Evolutionary conservation across 495 filamentous ascomycete genomes (phyloP).

Genomic region (Hypomontagnella monticulosa): DNA sequence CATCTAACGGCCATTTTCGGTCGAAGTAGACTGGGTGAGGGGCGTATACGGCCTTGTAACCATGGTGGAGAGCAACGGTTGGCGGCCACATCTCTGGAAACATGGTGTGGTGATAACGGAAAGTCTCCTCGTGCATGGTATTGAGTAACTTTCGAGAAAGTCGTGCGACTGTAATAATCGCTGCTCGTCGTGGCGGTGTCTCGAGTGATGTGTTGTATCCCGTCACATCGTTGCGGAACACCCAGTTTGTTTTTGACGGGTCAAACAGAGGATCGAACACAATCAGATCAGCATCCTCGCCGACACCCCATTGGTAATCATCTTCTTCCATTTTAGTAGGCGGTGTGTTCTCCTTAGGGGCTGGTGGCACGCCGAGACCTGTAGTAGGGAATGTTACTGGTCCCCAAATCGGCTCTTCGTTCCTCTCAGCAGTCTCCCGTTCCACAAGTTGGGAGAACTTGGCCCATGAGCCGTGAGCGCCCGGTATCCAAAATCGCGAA

Average conservation of each 20-base stretch:
- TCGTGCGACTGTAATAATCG: conserved; percentile 78
- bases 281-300: conserved; percentile 66
- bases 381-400: conserved; percentile 35
- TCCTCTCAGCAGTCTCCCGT: conserved; percentile 31
- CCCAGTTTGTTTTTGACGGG: conserved; percentile 63
- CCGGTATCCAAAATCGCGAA: conserved; percentile 58
- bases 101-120: conserved; percentile 74
- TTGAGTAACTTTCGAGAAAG: conserved; percentile 76
- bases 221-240: conserved; percentile 71
- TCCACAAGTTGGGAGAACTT: conserved; percentile 58
- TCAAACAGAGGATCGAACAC: conserved; percentile 63
- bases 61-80: conserved; percentile 79
- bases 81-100: conserved; percentile 91
- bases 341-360: conserved; percentile 56
- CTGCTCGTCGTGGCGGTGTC: conserved; percentile 74
- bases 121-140: conserved; percentile 86
- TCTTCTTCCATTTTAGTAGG: conserved; percentile 56
- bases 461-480: conserved; percentile 53
- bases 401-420: conserved; percentile 42
- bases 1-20: conserved; percentile 73
- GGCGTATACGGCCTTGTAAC: conserved; percentile 85
- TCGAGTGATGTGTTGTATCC: conserved; percentile 74
- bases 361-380: conserved; percentile 12
- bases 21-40: conserved; percentile 87
- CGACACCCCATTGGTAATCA: conserved; percentile 66